Evolutionary conservation across 768 basidiomycete species (phyloP), one percentile per base, ranked within the genome.

Genomic region (Termitomyces sp.): DNA sequence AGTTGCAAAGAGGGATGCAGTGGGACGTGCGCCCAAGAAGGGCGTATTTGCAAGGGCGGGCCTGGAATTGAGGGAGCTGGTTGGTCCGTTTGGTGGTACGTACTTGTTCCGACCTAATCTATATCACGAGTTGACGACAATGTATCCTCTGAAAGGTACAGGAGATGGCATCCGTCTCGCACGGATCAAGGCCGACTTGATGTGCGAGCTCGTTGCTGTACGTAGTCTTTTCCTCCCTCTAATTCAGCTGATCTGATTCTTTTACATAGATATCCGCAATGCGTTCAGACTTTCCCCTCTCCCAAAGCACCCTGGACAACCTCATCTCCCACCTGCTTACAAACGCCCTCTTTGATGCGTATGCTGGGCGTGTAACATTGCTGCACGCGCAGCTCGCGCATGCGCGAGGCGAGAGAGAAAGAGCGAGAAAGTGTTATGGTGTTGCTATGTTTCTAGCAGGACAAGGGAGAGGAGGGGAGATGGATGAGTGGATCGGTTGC

Each of bases 311-410:
- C 26, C 74, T 86, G 1, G 65, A 75, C 55, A 63, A 68, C 1
- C 68, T 88, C 2, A 82, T 87, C 42, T 80, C 88, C 1, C 85
- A 87, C 62, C 77, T 82, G 5, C 83, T 87, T 9, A 83, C 81
- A 0, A 67, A 79, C 53, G 65, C 69, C n/a, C 70, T 89, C 39
- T 92, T 87, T 63, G 59, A 68, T 3, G 50, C 68, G 0, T 90
- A 85, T 63, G 74, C 83, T 2, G 78, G 85, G 0, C 82, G 86
- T 4, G 82, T 90, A 12, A 78, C 86, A 5, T 74, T 92, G 7
- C 79, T 86, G 57, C 80, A 88, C 53, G 90, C 84, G 0, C 88
- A 92, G 59, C 79, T 92, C 29, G 85, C 87, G 5, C 90, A 92
- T 66, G 82, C 87, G 1, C 69, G 81, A 4, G 82, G 83, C 1